Conservation (phyloP, 1,139 yeast species). For the Yueomyces sp. region DNA sequence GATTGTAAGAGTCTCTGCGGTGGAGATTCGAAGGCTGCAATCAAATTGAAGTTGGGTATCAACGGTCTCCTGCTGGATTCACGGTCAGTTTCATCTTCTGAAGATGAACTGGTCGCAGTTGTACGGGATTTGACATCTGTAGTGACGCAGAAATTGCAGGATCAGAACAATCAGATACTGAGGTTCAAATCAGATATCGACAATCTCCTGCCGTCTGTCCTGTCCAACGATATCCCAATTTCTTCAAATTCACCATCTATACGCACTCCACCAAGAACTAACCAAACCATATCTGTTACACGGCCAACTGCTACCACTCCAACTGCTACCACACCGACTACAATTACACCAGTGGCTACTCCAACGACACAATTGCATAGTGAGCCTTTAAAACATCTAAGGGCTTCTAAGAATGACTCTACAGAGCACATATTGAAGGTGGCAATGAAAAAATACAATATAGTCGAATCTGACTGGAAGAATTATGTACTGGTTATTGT, state of each 20-base stretch:
- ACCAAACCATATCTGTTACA: not conserved
- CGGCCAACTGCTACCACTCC: not conserved
- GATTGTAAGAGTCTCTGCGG: constrained; percentile 53
- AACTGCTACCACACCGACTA: not conserved
- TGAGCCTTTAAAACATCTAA: constrained; percentile 74
- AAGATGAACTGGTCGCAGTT: no score
- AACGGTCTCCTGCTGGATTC: no score
- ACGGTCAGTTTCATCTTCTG: no score
- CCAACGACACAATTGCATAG: constrained; percentile 2
- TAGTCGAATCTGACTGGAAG: constrained; percentile 74
- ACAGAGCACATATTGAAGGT: constrained; percentile 81
- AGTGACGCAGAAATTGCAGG: no score
- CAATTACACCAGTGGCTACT: constrained; percentile 6
- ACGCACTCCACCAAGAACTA: not conserved
- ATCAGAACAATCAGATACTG: no score
- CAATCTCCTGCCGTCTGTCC: no score
- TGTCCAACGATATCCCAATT: no score
- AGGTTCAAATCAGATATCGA: no score
- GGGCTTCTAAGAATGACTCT: constrained; percentile 87
- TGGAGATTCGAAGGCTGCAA: constrained; percentile 29
- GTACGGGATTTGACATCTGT: no score
- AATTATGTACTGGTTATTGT: constrained; percentile 83
- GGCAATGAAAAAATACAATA: constrained; percentile 77
- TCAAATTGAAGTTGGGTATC: constrained; percentile 32
- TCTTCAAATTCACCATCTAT: not conserved